Percentiles rank a stretch among this genome's conserved stretches.
phyloP scores from a whole-genome alignment of 495 filamentous ascomycete species.

The Penicillium canescens region DNA sequence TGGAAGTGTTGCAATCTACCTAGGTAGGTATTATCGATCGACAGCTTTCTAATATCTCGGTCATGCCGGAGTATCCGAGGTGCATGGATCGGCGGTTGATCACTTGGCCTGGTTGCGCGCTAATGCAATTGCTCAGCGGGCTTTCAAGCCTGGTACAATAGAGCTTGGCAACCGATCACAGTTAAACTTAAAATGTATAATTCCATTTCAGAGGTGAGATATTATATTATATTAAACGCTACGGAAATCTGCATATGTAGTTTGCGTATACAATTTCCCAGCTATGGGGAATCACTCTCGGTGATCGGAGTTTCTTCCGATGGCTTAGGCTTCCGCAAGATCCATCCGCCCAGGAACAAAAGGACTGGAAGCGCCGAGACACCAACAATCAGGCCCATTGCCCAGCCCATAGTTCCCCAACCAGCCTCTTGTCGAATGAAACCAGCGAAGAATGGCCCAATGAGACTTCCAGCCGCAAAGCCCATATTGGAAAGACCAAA shows the following conservation, averaged over 20 bases:
- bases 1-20: neutral
- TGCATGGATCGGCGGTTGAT: too few species aligned
- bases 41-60: too few species aligned
- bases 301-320: neutral
- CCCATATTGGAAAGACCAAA: conserved; percentile 60
- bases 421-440: conserved; percentile 57
- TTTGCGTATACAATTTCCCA: too few species aligned
- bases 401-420: conserved; percentile 63
- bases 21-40: neutral
- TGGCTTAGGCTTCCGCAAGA: conserved; percentile 11
- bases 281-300: neutral
- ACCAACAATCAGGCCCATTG: conserved; percentile 41
- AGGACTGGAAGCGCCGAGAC: conserved; percentile 22
- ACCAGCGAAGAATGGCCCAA: conserved; percentile 64
- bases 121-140: too few species aligned
- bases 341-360: conserved; percentile 27
- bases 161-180: too few species aligned
- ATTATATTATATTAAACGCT: too few species aligned
- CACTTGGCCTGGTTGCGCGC: too few species aligned
- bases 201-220: too few species aligned
- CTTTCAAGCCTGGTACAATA: too few species aligned
- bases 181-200: too few species aligned
- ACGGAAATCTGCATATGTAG: too few species aligned
- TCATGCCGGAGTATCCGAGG: too few species aligned
- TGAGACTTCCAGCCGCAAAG: conserved; percentile 57